Percentiles rank a stretch among this genome's conserved stretches.
phyloP scores from a whole-genome alignment of 441 rosid species.

The Rhodomyrtus psidioides region DNA sequence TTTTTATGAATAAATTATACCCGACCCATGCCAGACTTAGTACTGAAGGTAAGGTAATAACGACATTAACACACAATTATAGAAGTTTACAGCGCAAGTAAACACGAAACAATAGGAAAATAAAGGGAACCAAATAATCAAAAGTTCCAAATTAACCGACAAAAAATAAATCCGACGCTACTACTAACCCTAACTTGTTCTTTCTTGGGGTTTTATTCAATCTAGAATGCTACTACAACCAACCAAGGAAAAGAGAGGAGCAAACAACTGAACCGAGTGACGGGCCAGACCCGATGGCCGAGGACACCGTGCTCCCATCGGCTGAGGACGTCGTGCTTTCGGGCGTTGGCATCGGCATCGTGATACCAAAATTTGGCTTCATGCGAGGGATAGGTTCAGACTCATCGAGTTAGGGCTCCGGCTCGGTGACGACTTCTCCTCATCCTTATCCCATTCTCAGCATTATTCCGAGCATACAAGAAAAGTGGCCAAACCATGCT shows the following conservation, averaged over 20 bases:
- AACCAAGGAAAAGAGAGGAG: neutral
- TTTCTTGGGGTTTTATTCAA: neutral
- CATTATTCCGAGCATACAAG: too few relatives aligned
- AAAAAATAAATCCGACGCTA: neutral
- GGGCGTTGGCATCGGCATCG: neutral
- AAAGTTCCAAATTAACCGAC: neutral
- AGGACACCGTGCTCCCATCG: neutral
- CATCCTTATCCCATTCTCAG: too few relatives aligned
- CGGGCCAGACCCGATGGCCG: neutral
- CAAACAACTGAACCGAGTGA: neutral
- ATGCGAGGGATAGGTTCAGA: neutral
- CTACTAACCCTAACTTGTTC: neutral
- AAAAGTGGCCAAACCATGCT: too few relatives aligned
- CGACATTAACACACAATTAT: neutral
- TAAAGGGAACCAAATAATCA: neutral
- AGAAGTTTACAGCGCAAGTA: neutral
- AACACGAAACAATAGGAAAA: neutral
- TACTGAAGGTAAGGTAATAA: too few relatives aligned
- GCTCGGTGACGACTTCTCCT: too few relatives aligned
- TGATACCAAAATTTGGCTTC: neutral
- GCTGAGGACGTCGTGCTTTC: neutral
- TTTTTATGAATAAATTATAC: too few relatives aligned
- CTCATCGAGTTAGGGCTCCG: neutral
- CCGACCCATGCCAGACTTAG: neutral
- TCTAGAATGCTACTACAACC: neutral